These are phyloP conservation scores for Penicillium sp. DNA, from an alignment of 2,329 filamentous ascomycete genomes.

Conservation along the genomic window DNA sequence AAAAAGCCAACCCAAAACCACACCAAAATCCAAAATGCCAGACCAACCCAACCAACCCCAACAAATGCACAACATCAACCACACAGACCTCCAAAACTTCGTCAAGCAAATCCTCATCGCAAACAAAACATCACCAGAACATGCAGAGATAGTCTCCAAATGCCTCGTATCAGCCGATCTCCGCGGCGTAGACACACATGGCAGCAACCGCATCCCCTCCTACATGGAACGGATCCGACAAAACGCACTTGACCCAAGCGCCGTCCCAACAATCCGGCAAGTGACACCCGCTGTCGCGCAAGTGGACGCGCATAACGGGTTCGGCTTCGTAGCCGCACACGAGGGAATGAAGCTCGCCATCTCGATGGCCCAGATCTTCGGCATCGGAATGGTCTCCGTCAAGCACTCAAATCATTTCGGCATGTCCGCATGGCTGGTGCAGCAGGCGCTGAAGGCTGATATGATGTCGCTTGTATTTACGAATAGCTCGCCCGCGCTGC, in stretches of 20 bases:
- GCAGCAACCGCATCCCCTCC: slow-evolving; percentile 72
- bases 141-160: slow-evolving; percentile 62
- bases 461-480: slow-evolving; percentile 71
- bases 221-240: slow-evolving; percentile 72
- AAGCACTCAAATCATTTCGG: slow-evolving; percentile 80
- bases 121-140: slow-evolving; percentile 56
- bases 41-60: slow-evolving; percentile 2
- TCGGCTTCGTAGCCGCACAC: slow-evolving; percentile 70
- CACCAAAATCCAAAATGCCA: slow-evolving; percentile 4
- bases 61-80: slow-evolving; percentile 20
- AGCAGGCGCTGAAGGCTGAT: slow-evolving; percentile 68
- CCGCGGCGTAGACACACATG: slow-evolving; percentile 76
- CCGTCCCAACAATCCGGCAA: slow-evolving; percentile 57
- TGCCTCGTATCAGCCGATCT: slow-evolving; percentile 73
- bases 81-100: slow-evolving; percentile 22
- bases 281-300: slow-evolving; percentile 69
- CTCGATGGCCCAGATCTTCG: slow-evolving; percentile 60
- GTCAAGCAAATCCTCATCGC: slow-evolving; percentile 27
- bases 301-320: slow-evolving; percentile 66
- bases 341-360: slow-evolving; percentile 66
- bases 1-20: not conserved
- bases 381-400: slow-evolving; percentile 73
- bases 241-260: slow-evolving; percentile 62
- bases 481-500: slow-evolving; percentile 69
- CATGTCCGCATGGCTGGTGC: slow-evolving; percentile 77